Conservation (phyloP, 805 yeast genomes). For the Pichia deserticola region DNA sequence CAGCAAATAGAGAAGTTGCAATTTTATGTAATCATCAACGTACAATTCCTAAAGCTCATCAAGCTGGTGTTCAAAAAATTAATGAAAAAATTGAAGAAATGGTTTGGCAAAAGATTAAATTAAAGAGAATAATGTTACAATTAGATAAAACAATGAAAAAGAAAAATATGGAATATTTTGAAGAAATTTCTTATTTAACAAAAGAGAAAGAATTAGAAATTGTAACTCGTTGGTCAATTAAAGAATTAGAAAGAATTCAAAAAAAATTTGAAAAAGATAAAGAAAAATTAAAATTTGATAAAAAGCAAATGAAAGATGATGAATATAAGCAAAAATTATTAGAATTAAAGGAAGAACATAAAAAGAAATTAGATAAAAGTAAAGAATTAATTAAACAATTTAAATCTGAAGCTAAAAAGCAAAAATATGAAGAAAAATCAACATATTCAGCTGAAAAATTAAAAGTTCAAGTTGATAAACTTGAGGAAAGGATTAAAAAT, state of each 20-base stretch:
- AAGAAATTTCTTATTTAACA: constrained; percentile 57
- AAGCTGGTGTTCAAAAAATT: constrained; percentile 70
- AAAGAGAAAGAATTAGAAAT: constrained; percentile 57
- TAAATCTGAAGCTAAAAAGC: constrained; percentile 49
- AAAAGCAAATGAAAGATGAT: constrained; percentile 43
- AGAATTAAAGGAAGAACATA: constrained; percentile 48
- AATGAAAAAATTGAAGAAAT: constrained; percentile 71
- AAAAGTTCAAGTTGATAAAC: constrained; percentile 58
- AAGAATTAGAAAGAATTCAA: constrained; percentile 55
- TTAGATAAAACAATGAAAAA: constrained; percentile 46
- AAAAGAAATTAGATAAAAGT: constrained; percentile 46
- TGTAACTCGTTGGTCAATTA: constrained; percentile 51
- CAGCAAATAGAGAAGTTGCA: constrained; percentile 94
- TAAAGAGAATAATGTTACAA: constrained; percentile 61
- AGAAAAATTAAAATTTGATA: constrained; percentile 60
- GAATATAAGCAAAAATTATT: constrained; percentile 45
- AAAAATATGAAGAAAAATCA: constrained; percentile 48
- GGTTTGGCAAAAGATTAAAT: constrained; percentile 74
- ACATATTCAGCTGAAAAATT: constrained; percentile 60
- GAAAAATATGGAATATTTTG: constrained; percentile 53
- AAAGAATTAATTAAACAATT: constrained; percentile 46
- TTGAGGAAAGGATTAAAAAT: constrained; percentile 63
- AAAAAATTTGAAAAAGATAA: constrained; percentile 70
- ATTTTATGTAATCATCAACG: constrained; percentile 96
- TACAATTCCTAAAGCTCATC: constrained; percentile 81